Percentiles rank a stretch among this genome's conserved stretches.
phyloP scores from a whole-genome alignment of 75 land plant genomes.

The Pseudotsuga menziesii region DNA sequence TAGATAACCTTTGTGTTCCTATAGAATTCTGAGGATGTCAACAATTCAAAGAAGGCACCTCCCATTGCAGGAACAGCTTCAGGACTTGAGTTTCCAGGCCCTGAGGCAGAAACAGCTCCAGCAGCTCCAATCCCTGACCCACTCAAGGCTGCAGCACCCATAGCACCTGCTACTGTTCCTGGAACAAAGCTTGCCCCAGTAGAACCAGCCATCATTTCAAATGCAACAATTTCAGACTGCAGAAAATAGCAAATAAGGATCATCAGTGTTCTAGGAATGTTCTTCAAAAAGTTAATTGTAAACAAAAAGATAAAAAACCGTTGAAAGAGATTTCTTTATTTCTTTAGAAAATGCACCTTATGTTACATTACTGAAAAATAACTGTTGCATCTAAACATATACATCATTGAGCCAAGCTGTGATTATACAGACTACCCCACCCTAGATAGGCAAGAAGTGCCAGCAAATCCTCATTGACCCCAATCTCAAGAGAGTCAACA shows the following conservation, averaged over 20 bases:
- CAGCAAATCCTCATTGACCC: no score
- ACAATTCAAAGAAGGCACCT: conserved; percentile 60
- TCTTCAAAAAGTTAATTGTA: background rate
- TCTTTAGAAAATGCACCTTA: no score
- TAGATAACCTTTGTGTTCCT: conserved; percentile 60
- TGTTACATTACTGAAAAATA: no score
- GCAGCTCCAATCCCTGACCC: background rate
- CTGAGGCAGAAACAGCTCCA: conserved; percentile 1
- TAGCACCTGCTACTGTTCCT: conserved; percentile 2
- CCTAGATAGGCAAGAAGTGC: no score
- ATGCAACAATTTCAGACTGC: conserved; percentile 22
- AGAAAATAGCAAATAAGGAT: background rate
- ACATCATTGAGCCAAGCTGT: no score
- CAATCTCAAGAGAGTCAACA: no score
- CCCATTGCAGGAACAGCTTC: conserved; percentile 39
- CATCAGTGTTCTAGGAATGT: background rate
- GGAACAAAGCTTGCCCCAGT: background rate
- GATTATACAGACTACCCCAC: no score
- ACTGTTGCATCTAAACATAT: no score
- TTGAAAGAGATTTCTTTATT: no score
- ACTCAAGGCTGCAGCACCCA: conserved; percentile 4
- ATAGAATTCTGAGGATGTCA: conserved; percentile 74
- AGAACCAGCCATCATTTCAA: conserved; percentile 7
- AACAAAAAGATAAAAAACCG: background rate
- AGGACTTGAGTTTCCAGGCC: conserved; percentile 17